Conservation (phyloP, 2,329 filamentous ascomycete genomes). For the Chalara sp. region DNA sequence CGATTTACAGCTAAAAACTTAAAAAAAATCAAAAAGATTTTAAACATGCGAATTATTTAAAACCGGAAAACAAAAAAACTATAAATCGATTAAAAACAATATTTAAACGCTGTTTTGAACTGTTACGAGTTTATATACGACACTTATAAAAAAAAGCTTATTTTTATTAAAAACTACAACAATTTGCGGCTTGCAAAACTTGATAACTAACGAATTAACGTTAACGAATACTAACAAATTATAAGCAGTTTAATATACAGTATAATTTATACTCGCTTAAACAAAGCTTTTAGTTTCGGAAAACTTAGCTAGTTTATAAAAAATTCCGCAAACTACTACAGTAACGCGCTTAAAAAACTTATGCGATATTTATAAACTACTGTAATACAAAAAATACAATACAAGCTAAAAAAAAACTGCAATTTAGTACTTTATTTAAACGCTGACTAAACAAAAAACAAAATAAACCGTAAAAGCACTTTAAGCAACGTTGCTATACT, state of each 20-base stretch:
- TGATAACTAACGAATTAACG: background rate
- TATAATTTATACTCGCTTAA: background rate
- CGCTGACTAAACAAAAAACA: background rate
- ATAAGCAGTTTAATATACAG: background rate
- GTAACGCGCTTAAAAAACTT: background rate
- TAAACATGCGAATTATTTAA: background rate
- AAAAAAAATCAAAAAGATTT: background rate
- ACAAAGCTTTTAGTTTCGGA: background rate
- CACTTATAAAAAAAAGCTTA: background rate
- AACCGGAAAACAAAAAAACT: background rate
- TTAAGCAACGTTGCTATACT: slow-evolving; percentile 8
- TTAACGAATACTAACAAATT: background rate
- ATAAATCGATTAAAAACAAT: background rate
- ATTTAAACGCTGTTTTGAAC: background rate
- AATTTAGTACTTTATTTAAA: background rate
- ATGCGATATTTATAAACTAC: background rate
- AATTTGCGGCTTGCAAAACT: no score
- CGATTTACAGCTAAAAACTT: slow-evolving; percentile 4
- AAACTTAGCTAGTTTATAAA: background rate
- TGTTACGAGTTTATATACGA: background rate
- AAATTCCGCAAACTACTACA: background rate
- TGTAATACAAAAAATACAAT: background rate
- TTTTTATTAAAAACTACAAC: no score
- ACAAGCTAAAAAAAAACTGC: no score
- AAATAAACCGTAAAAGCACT: background rate